Evolutionary conservation across 108 stramenopile genomes (phyloP), one percentile per base, ranked within the genome.

Genomic region (Cyclotella kingstonii): DNA sequence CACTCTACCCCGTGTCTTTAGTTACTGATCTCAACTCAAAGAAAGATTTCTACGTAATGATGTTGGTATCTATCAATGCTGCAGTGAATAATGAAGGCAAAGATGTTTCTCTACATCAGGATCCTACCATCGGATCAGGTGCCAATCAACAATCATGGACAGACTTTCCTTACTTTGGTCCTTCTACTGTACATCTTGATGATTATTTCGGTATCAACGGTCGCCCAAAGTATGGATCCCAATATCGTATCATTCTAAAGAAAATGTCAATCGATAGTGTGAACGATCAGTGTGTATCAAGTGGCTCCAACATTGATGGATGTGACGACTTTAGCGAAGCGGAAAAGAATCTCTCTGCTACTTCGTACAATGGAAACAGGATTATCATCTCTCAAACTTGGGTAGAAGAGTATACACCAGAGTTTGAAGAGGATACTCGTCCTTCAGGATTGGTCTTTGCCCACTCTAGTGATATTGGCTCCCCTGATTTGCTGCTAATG

Each of bases 361-460:
- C 45, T 12, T 51, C 38, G 29, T 58, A 63, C 53, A 54, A 68
- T 23, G 54, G 55, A 5, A 25, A 44, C 2, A 33, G 15, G 2
- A 59, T 76, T 43, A 62, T 54, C 5, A 63, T 59, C 48, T 60
- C 60, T 27, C 66, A 68, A 29, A 31, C 14, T 2, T 76, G 75
- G 75, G 38, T 40, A 41, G 54, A 76, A 46, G 54, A 68, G 44
- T 76, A 45, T 31, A 21, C 10, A 14, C 75, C 75, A 22, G 75
- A 76, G 28, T 49, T 39, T 5, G 56, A 56, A 39, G 75, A 63
- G 53, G 75, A 76, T 43, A 61, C 58, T 28, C 61, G 75, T 25
- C 62, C 75, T 1, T 36, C 75, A 1, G 67, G 75, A 28, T 36
- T 76, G 0, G 38, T 76, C n/a, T 76, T 63, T 58, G 75, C 66